phyloP scores from a whole-genome alignment of 306 rosid species.

The Luffa acutangula region DNA sequence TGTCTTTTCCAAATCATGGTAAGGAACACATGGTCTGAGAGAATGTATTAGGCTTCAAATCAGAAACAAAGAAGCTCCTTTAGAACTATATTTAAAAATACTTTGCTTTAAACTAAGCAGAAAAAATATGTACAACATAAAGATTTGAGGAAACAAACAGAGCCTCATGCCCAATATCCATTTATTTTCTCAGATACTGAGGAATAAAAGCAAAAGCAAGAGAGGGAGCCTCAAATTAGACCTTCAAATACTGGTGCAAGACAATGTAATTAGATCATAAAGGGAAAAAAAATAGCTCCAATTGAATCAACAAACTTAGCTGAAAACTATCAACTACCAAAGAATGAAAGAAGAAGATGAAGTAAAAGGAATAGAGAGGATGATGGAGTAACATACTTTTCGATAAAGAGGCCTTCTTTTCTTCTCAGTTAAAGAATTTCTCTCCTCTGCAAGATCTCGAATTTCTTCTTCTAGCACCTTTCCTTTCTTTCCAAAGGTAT shows the following conservation, averaged over 20 bases:
- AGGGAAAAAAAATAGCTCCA: neutral
- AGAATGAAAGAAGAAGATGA: neutral
- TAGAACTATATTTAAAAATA: neutral
- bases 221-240: neutral
- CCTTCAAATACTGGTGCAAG: neutral
- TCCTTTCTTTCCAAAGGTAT: conserved; percentile 89
- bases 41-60: neutral
- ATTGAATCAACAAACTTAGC: neutral
- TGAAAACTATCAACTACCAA: neutral
- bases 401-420: conserved; percentile 77
- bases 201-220: neutral
- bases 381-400: conserved; percentile 34
- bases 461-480: conserved; percentile 85
- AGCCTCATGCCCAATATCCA: neutral
- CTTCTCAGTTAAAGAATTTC: conserved; percentile 78
- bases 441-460: conserved; percentile 90
- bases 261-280: neutral
- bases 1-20: neutral
- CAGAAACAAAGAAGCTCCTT: neutral
- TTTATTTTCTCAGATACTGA: neutral
- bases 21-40: neutral
- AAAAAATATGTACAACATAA: neutral
- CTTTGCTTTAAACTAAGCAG: neutral
- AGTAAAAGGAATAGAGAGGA: neutral
- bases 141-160: neutral